Conservation (phyloP, 768 basidiomycete species). For the Tulasnella sp. region DNA sequence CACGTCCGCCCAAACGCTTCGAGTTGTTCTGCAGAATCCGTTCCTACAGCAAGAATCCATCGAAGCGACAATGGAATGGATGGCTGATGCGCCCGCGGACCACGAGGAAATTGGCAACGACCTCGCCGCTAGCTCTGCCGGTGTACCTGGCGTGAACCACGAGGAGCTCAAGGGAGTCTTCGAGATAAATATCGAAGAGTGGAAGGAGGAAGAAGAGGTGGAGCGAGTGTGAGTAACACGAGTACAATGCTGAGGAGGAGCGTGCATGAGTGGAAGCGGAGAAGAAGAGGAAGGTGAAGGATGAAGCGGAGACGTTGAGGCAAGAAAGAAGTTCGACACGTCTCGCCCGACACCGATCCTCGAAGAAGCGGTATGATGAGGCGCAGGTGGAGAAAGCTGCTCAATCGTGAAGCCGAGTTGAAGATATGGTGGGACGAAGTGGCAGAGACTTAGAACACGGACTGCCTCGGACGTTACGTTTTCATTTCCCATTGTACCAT, state of each 20-base stretch:
- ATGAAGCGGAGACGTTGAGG: neutral
- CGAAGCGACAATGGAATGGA: conserved; percentile 81
- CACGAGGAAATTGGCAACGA: conserved; percentile 73
- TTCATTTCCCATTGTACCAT: too few species aligned
- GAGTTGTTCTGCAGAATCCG: conserved; percentile 72
- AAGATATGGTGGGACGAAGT: neutral
- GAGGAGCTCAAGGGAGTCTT: conserved; percentile 27
- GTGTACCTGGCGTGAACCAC: conserved; percentile 45
- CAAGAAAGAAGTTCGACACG: conserved; percentile 21
- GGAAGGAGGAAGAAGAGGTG: conserved; percentile 23
- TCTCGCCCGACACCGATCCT: neutral
- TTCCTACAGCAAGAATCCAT: conserved; percentile 72
- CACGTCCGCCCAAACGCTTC: conserved; percentile 74
- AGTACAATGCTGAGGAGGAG: too few species aligned
- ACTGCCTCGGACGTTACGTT: too few species aligned
- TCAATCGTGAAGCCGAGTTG: conserved; percentile 28
- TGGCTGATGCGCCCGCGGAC: conserved; percentile 78
- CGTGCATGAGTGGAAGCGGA: neutral
- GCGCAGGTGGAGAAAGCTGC: conserved; percentile 29
- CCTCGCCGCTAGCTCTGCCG: conserved; percentile 48
- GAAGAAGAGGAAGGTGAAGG: conserved; percentile 28
- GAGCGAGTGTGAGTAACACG: too few species aligned
- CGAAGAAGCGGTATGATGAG: conserved; percentile 20
- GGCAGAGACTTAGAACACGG: neutral
- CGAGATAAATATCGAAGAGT: conserved; percentile 28